Conservation (phyloP, 257 asterid genomes). For the Jacaranda copaia region DNA sequence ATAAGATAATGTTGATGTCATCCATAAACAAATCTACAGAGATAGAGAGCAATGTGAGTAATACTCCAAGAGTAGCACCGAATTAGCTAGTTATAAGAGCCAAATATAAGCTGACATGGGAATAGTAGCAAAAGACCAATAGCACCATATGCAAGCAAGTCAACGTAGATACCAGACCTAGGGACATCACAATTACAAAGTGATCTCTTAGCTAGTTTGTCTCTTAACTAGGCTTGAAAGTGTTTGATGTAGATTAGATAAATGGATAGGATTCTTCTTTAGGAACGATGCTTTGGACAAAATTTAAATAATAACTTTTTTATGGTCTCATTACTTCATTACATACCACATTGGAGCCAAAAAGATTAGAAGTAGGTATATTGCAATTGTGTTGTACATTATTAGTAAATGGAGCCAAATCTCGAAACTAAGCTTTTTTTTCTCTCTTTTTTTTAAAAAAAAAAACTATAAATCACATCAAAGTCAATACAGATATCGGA, state of each 20-base stretch:
- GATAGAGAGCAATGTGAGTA: too few species aligned
- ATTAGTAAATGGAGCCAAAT: neutral
- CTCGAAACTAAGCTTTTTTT: neutral
- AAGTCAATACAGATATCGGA: neutral
- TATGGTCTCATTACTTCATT: neutral
- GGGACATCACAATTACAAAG: too few species aligned
- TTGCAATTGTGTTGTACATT: neutral
- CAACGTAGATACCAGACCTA: too few species aligned
- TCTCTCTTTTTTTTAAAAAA: neutral
- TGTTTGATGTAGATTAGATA: neutral
- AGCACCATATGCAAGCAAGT: too few species aligned
- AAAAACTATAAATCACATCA: neutral
- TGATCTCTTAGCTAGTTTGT: too few species aligned
- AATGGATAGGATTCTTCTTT: neutral
- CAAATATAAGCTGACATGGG: too few species aligned
- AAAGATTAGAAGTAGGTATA: neutral
- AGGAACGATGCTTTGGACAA: slow-evolving; percentile 11
- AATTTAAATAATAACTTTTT: neutral
- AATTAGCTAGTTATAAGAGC: too few species aligned
- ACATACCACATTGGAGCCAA: neutral
- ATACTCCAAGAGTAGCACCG: too few species aligned
- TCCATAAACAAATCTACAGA: too few species aligned
- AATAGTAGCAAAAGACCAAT: too few species aligned
- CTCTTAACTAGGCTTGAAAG: too few species aligned
- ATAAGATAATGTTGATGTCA: too few species aligned